phyloP scores from a whole-genome alignment of 2,329 filamentous ascomycete species.

The Arthrobotrys iridis region DNA sequence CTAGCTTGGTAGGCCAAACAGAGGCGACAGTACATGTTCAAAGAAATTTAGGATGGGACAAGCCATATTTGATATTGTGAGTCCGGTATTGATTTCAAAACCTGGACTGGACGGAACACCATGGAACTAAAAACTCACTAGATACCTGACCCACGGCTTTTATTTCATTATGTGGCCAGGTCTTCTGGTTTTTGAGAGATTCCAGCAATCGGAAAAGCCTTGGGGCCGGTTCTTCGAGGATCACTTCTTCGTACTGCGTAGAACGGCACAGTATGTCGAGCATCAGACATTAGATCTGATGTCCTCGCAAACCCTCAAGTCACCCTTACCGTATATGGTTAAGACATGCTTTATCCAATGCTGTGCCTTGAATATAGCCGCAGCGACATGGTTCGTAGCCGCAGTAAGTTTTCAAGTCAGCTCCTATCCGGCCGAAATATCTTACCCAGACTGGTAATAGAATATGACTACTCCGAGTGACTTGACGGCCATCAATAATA shows the following conservation, averaged over 20 bases:
- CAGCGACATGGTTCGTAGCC: slow-evolving; percentile 40
- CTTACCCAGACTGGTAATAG: too few relatives aligned
- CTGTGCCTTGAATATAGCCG: slow-evolving; percentile 46
- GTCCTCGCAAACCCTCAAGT: slow-evolving; percentile 17
- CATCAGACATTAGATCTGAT: slow-evolving; percentile 43
- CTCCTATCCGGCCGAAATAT: too few relatives aligned
- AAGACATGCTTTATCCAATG: slow-evolving; percentile 50
- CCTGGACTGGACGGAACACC: not conserved
- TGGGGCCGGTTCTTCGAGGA: slow-evolving; percentile 49
- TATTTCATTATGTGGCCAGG: slow-evolving; percentile 48
- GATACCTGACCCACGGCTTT: slow-evolving; percentile 45
- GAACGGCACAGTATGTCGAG: slow-evolving; percentile 44
- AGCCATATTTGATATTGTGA: slow-evolving; percentile 47
- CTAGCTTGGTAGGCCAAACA: slow-evolving; percentile 32
- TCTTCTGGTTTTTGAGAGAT: slow-evolving; percentile 25
- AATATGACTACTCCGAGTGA: slow-evolving; percentile 51
- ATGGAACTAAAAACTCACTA: not conserved
- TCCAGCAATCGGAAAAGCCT: slow-evolving; percentile 24
- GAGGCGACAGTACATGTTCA: slow-evolving; percentile 47
- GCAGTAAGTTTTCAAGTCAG: slow-evolving; percentile 29
- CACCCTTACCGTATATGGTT: slow-evolving; percentile 36
- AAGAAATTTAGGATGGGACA: slow-evolving; percentile 44
- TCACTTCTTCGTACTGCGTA: slow-evolving; percentile 33
- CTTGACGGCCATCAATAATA: slow-evolving; percentile 50
- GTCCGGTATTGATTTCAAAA: not conserved